Conservation (phyloP, 2,329 filamentous ascomycete species). For the Onygenales sp. region DNA sequence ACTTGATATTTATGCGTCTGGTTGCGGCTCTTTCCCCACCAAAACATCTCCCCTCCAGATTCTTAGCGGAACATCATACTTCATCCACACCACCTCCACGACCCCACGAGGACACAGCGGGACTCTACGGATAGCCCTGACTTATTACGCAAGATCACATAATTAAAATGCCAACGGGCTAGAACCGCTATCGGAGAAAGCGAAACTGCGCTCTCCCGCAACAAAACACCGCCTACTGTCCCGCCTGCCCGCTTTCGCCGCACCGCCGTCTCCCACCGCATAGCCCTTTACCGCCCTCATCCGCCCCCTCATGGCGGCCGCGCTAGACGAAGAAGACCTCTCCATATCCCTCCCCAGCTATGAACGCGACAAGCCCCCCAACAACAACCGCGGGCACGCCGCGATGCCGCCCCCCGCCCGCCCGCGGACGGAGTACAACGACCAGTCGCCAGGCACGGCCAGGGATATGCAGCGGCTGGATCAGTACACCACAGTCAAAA, state of each 20-base stretch:
- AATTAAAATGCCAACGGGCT: not conserved
- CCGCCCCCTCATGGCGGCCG: constrained; percentile 22
- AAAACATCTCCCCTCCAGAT: not conserved
- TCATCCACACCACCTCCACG: not conserved
- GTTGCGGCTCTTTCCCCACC: not conserved
- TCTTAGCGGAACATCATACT: not conserved
- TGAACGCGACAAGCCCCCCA: constrained; percentile 7
- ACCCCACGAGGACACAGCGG: too few species aligned
- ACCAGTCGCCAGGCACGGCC: constrained; percentile 37
- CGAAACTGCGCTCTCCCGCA: too few species aligned
- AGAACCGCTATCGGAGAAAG: not conserved
- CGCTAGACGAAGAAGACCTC: constrained; percentile 28
- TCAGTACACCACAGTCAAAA: constrained; percentile 82
- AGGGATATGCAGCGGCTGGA: constrained; percentile 73
- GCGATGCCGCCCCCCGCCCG: constrained; percentile 1
- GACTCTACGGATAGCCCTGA: too few species aligned
- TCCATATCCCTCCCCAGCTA: constrained; percentile 24
- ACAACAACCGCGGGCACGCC: constrained; percentile 14
- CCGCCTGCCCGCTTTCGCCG: not conserved
- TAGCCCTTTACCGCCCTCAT: not conserved
- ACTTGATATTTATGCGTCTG: not conserved
- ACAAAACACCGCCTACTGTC: too few species aligned
- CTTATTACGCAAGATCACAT: too few species aligned
- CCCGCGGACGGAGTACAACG: constrained; percentile 12
- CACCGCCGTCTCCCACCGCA: not conserved